A percentile compares a stretch with the other conserved stretches of the same genome.
Evolutionary conservation across 768 basidiomycete species (phyloP).

Genomic region (Termitomyces sp.): DNA sequence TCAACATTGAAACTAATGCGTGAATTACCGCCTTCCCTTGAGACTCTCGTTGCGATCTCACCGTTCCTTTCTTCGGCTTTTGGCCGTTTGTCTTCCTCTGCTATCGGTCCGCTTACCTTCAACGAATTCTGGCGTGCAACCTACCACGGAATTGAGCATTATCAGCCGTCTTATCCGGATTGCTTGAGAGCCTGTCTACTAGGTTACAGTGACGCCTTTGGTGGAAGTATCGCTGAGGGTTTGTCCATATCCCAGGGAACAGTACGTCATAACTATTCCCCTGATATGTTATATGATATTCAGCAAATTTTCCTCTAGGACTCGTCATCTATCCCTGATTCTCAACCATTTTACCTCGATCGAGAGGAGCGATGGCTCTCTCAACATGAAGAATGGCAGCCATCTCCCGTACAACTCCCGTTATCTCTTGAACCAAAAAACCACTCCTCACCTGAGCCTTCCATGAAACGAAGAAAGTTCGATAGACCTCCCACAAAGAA

Average conservation of each 20-base stretch:
- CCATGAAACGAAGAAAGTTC: background rate
- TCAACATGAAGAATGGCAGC: background rate
- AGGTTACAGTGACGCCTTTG: slow-evolving; percentile 44
- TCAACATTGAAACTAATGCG: slow-evolving; percentile 37
- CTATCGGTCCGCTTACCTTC: slow-evolving; percentile 51
- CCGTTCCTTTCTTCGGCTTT: slow-evolving; percentile 52
- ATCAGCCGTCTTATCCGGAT: slow-evolving; percentile 36
- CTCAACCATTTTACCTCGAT: slow-evolving; percentile 20
- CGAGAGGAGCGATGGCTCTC: background rate
- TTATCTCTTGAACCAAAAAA: background rate
- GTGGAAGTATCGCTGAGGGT: slow-evolving; percentile 44
- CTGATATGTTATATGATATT: background rate
- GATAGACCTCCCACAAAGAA: background rate
- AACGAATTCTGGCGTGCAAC: slow-evolving; percentile 55
- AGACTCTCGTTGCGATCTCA: slow-evolving; percentile 37
- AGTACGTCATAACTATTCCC: slow-evolving; percentile 18
- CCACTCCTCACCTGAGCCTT: background rate
- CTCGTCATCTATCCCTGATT: slow-evolving; percentile 23
- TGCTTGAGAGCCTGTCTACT: slow-evolving; percentile 42
- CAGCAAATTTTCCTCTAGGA: background rate
- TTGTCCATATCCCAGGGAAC: slow-evolving; percentile 36
- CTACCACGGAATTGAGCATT: slow-evolving; percentile 40
- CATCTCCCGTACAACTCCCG: background rate
- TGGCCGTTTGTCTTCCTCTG: slow-evolving; percentile 35
- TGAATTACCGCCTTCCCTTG: slow-evolving; percentile 32